A percentile compares a stretch with the other conserved stretches of the same genome.
Evolutionary conservation across 257 asterid genomes (phyloP).

Genomic region (Linaria vulgaris): DNA sequence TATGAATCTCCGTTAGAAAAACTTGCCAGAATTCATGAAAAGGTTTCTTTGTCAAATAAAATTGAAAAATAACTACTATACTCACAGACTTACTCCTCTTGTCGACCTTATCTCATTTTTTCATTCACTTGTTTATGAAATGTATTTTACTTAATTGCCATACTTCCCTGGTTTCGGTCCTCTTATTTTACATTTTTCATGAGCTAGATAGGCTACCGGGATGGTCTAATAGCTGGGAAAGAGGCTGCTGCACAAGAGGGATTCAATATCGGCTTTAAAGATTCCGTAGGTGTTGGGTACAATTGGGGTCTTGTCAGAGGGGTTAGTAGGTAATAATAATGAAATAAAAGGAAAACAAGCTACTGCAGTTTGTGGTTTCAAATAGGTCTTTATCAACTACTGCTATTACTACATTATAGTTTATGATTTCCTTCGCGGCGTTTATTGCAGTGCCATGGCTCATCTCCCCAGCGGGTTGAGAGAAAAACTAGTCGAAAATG

Average conservation of each 20-base stretch:
- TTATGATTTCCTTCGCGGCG: conserved; percentile 17
- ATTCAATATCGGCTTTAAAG: conserved; percentile 70
- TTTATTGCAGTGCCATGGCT: conserved; percentile 52
- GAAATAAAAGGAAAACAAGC: not conserved
- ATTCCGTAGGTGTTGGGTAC: conserved; percentile 61
- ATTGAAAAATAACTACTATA: no score
- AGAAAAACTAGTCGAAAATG: conserved; percentile 59
- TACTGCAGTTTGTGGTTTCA: conserved; percentile 4
- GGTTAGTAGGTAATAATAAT: conserved; percentile 57
- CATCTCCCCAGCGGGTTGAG: conserved; percentile 53
- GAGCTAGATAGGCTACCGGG: conserved; percentile 90
- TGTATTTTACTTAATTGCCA: conserved; percentile 12
- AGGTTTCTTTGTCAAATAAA: no score
- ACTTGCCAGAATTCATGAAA: no score
- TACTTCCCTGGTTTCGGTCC: not conserved
- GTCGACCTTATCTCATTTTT: no score
- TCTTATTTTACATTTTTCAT: conserved; percentile 22
- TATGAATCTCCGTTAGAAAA: no score
- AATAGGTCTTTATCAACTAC: not conserved
- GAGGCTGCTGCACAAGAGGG: conserved; percentile 87
- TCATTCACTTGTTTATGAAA: no score
- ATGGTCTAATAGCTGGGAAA: conserved; percentile 82
- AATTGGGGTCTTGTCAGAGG: conserved; percentile 81
- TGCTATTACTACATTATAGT: not conserved
- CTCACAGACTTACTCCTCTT: no score